Conservation (phyloP, 768 basidiomycete species). For the Podaxis pistillaris region DNA sequence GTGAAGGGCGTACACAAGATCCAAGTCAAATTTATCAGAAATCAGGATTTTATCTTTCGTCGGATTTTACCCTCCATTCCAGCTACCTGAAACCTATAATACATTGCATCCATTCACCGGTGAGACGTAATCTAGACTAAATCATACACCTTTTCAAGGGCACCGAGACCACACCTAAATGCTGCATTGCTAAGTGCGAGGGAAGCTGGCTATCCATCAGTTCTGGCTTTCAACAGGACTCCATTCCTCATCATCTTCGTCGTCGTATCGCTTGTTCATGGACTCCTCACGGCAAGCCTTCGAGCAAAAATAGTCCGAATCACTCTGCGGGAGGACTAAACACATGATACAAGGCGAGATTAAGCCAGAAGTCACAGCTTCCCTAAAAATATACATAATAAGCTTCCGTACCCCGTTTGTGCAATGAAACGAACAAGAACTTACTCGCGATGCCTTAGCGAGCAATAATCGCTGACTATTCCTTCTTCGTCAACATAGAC, state of each 20-base stretch:
- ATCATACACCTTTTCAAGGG: background rate
- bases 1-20: background rate
- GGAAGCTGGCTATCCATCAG: background rate
- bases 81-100: background rate
- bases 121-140: background rate
- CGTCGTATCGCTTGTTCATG: slow-evolving; percentile 41
- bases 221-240: slow-evolving; percentile 4
- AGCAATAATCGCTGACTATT: slow-evolving; percentile 54
- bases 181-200: background rate
- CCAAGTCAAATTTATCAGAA: background rate
- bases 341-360: slow-evolving; percentile 65
- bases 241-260: slow-evolving; percentile 10
- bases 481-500: slow-evolving; percentile 56
- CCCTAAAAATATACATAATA: slow-evolving; percentile 33
- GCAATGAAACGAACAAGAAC: slow-evolving; percentile 23
- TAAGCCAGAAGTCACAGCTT: slow-evolving; percentile 54
- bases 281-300: slow-evolving; percentile 58
- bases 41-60: background rate
- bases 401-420: background rate
- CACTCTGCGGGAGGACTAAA: slow-evolving; percentile 54
- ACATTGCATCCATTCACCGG: background rate
- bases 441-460: slow-evolving; percentile 60
- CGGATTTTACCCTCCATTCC: background rate
- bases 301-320: slow-evolving; percentile 63
- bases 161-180: background rate